Percentiles rank a stretch among this genome's conserved stretches.
phyloP scores from a whole-genome alignment of 2,329 filamentous ascomycete species.

The Talaromyces sp. region DNA sequence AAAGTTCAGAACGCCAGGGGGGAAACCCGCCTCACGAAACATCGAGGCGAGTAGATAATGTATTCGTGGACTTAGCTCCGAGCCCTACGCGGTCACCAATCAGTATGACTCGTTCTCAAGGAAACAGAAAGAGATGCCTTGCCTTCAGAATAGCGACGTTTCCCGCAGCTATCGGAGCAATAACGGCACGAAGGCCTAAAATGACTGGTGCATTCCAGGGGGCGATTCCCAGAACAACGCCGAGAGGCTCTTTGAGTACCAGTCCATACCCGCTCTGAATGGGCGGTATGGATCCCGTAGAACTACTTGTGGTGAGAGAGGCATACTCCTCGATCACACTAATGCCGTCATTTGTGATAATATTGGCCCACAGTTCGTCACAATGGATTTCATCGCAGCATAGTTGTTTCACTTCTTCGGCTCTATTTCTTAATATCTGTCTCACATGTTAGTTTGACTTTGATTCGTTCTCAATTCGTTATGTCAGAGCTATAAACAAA shows the following conservation, averaged over 20 bases:
- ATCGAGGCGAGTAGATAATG: slow-evolving; percentile 48
- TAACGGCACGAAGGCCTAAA: slow-evolving; percentile 46
- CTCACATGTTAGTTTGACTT: slow-evolving; percentile 46
- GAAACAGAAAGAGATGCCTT: slow-evolving; percentile 9
- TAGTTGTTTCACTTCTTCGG: slow-evolving; percentile 3
- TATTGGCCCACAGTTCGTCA: slow-evolving; percentile 35
- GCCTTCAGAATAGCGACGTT: slow-evolving; percentile 69
- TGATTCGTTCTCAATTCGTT: too few relatives aligned
- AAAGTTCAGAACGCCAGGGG: slow-evolving; percentile 38
- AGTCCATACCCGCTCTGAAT: slow-evolving; percentile 55
- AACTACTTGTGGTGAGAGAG: slow-evolving; percentile 41
- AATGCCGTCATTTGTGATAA: slow-evolving; percentile 38
- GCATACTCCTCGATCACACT: slow-evolving; percentile 21
- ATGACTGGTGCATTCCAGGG: slow-evolving; percentile 63
- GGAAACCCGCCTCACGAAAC: slow-evolving; percentile 40
- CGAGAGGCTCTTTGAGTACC: slow-evolving; percentile 67
- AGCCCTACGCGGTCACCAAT: slow-evolving; percentile 31
- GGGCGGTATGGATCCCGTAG: slow-evolving; percentile 43
- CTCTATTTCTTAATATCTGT: slow-evolving; percentile 1
- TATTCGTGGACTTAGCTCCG: slow-evolving; percentile 57
- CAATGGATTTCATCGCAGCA: slow-evolving; percentile 9
- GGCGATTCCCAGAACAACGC: slow-evolving; percentile 70
- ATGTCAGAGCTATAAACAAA: slow-evolving; percentile 30
- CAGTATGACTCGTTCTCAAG: neutral
- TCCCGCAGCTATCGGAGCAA: slow-evolving; percentile 62